phyloP scores from a whole-genome alignment of 768 basidiomycete genomes.

The Lyophyllum atratum region DNA sequence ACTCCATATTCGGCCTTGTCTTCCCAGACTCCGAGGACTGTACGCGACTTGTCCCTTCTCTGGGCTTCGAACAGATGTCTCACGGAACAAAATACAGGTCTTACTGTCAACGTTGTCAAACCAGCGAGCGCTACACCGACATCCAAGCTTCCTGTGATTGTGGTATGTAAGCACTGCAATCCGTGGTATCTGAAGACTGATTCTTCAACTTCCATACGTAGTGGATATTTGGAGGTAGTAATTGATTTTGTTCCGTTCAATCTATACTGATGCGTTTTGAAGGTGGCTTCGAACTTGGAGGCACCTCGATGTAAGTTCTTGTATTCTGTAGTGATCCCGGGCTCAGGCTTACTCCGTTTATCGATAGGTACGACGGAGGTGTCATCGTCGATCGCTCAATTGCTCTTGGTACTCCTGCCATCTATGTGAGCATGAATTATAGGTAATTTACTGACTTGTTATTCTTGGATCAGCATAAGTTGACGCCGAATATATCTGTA shows the following conservation, averaged over 20 bases:
- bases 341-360: not conserved
- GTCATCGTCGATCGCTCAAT: conserved; percentile 45
- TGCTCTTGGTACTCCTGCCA: conserved; percentile 42
- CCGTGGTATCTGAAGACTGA: not conserved
- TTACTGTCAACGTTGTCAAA: conserved; percentile 54
- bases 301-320: conserved; percentile 37
- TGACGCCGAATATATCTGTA: not conserved
- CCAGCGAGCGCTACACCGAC: conserved; percentile 39
- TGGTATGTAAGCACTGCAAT: conserved; percentile 34
- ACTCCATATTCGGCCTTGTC: conserved; percentile 27
- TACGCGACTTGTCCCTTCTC: conserved; percentile 22
- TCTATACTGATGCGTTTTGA: not conserved
- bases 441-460: conserved; percentile 21
- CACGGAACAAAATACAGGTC: conserved; percentile 30
- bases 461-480: not conserved
- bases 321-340: conserved; percentile 18
- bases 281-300: conserved; percentile 30
- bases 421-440: conserved; percentile 58
- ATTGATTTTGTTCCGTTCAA: not conserved
- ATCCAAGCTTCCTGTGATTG: conserved; percentile 54
- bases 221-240: conserved; percentile 53
- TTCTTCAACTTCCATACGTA: conserved; percentile 16
- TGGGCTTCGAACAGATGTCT: not conserved
- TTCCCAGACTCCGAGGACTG: conserved; percentile 47
- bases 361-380: conserved; percentile 39